These are phyloP conservation scores for Exophiala alcalophila DNA, from an alignment of 2,329 filamentous ascomycete species.

Conservation along the genomic window DNA sequence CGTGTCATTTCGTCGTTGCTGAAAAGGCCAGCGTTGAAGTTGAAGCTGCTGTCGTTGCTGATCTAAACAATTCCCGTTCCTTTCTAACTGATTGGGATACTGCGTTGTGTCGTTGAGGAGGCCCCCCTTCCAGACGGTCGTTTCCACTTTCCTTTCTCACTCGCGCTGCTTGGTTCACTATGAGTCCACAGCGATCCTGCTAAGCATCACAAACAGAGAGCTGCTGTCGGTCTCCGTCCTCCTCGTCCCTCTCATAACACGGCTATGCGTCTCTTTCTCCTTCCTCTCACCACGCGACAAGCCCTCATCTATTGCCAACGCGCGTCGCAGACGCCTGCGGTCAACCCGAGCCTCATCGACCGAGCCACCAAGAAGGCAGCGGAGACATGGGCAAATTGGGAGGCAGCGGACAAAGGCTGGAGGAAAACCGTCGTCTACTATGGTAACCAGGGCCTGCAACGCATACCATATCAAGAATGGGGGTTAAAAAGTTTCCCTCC, in stretches of 20 bases:
- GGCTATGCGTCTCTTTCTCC: conserved; percentile 85
- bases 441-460: conserved; percentile 78
- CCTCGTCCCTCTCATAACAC: conserved; percentile 12
- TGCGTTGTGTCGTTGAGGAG: too few species aligned
- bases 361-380: conserved; percentile 68
- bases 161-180: too few species aligned
- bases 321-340: conserved; percentile 55
- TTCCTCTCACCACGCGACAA: conserved; percentile 87
- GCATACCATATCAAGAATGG: conserved; percentile 97
- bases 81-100: too few species aligned
- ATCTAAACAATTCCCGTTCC: too few species aligned
- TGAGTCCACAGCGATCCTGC: too few species aligned
- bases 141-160: too few species aligned
- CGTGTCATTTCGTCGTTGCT: too few species aligned
- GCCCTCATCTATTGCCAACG: conserved; percentile 91
- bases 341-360: conserved; percentile 62
- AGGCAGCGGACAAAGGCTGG: conserved; percentile 80
- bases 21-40: too few species aligned
- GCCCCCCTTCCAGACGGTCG: too few species aligned
- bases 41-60: too few species aligned
- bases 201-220: too few species aligned
- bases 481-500: conserved; percentile 91
- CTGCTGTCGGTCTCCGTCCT: conserved; percentile 3
- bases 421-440: conserved; percentile 81
- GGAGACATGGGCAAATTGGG: conserved; percentile 80